Conservation (phyloP, 2,329 filamentous ascomycete genomes). For the Lecanicillium sp. region DNA sequence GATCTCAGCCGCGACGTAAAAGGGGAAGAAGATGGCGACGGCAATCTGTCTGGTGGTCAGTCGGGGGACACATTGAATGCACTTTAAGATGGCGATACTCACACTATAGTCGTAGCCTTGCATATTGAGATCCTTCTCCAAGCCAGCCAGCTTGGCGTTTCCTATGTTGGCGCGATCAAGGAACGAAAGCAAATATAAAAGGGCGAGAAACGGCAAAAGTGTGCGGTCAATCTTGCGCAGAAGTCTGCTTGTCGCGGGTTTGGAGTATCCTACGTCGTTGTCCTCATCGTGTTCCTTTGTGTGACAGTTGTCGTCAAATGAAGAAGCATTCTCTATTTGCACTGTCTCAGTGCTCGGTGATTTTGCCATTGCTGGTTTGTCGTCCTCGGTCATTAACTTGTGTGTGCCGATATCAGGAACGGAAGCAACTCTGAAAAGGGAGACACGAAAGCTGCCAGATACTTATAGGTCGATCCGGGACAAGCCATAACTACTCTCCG, state of each 20-base stretch:
- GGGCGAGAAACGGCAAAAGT: slow-evolving; percentile 50
- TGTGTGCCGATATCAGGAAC: background rate
- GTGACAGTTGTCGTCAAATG: background rate
- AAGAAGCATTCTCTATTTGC: slow-evolving; percentile 5
- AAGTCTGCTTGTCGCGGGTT: slow-evolving; percentile 37
- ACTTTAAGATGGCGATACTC: slow-evolving; percentile 14
- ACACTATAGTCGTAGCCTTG: slow-evolving; percentile 44
- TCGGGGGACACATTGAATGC: background rate
- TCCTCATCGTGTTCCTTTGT: slow-evolving; percentile 10
- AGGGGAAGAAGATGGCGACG: slow-evolving; percentile 47
- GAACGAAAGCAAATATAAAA: slow-evolving; percentile 54
- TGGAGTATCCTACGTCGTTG: slow-evolving; percentile 21
- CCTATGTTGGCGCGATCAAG: slow-evolving; percentile 38
- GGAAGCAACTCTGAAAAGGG: no score
- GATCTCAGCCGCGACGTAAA: slow-evolving; percentile 48
- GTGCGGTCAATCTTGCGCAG: slow-evolving; percentile 44
- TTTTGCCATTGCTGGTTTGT: slow-evolving; percentile 8
- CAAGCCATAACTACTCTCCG: no score
- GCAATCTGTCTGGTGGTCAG: slow-evolving; percentile 27
- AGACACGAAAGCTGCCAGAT: no score
- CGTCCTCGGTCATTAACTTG: no score
- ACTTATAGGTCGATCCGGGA: no score
- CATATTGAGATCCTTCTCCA: slow-evolving; percentile 32
- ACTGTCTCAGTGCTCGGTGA: background rate
- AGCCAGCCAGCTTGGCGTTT: slow-evolving; percentile 54